phyloP scores from a whole-genome alignment of 257 asterid genomes.

The Solanum paucissectum region DNA sequence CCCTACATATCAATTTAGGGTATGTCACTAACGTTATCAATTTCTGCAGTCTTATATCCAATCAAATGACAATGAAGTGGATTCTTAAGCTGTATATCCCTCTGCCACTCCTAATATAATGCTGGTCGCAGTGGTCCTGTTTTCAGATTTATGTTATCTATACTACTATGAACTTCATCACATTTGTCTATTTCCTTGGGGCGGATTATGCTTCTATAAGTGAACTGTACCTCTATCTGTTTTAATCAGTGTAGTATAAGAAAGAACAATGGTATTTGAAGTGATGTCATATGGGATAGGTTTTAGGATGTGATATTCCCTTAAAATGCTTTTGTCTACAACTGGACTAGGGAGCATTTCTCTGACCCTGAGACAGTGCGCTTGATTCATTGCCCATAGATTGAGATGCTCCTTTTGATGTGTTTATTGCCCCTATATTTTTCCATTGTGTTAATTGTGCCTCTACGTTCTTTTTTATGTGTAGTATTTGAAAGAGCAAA shows the following conservation, averaged over 20 bases:
- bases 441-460: neutral
- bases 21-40: neutral
- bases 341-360: neutral
- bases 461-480: conserved; percentile 1
- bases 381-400: neutral
- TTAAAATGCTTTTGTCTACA: neutral
- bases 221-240: neutral
- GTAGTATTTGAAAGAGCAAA: conserved; percentile 94
- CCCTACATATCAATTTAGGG: neutral
- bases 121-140: neutral
- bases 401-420: neutral
- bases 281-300: neutral
- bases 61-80: neutral
- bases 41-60: neutral
- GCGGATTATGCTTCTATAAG: neutral
- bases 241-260: neutral
- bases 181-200: neutral
- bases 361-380: neutral
- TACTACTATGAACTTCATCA: neutral
- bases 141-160: neutral
- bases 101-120: neutral
- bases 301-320: neutral
- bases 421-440: neutral
- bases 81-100: neutral
- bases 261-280: neutral